phyloP scores from a whole-genome alignment of 148 eudicot species.

The Vaccinium vitisidaea region DNA sequence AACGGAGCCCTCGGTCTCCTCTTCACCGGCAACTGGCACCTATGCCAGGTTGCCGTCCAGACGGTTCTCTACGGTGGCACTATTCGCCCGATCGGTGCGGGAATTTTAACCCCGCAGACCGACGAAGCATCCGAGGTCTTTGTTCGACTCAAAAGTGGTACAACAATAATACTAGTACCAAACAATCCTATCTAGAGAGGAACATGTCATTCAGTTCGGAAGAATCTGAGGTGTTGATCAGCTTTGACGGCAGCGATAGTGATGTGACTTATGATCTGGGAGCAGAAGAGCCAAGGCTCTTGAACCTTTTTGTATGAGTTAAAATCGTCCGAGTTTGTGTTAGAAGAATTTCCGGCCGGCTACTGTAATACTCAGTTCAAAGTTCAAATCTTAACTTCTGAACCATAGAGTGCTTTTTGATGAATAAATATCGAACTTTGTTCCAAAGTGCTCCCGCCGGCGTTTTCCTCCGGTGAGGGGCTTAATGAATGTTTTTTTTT shows the following conservation, averaged over 20 bases:
- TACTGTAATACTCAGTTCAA: not conserved
- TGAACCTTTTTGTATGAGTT: conserved; percentile 37
- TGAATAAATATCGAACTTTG: not conserved
- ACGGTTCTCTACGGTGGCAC: conserved; percentile 68
- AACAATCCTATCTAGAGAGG: conserved; percentile 24
- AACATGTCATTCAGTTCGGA: conserved; percentile 63
- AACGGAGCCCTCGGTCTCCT: conserved; percentile 71
- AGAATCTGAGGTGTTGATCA: conserved; percentile 59
- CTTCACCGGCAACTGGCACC: conserved; percentile 73
- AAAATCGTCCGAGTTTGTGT: not conserved
- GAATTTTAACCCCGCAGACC: conserved; percentile 31
- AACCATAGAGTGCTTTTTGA: not conserved
- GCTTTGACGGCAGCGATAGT: conserved; percentile 36
- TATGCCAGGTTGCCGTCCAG: conserved; percentile 68
- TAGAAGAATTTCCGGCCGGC: not conserved
- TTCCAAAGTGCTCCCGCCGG: no score
- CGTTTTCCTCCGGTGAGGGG: no score
- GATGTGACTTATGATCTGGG: not conserved
- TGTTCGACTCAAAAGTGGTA: conserved; percentile 17
- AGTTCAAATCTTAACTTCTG: not conserved
- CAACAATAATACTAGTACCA: not conserved
- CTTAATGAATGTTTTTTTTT: no score
- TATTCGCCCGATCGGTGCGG: conserved; percentile 38
- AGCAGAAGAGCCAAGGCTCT: conserved; percentile 26
- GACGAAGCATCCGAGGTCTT: conserved; percentile 41